These are phyloP conservation scores for Isatis lusitanica DNA, from an alignment of 441 rosid genomes.

Conservation along the genomic window DNA sequence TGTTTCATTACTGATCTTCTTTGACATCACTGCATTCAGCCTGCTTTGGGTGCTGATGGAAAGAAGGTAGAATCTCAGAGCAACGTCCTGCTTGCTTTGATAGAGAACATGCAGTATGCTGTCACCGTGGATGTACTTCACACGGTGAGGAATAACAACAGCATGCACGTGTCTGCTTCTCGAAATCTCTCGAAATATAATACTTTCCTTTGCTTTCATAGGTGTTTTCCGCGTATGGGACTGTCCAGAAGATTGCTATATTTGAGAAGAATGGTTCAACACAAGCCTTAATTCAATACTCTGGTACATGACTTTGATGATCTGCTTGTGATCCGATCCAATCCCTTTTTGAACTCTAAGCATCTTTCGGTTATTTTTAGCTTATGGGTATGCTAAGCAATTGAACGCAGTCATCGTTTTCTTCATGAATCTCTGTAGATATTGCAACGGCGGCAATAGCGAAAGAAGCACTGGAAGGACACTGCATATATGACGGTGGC, in stretches of 20 bases:
- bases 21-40: slow-evolving; percentile 54
- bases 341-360: background rate
- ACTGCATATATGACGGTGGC: slow-evolving; percentile 99
- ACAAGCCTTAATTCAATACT: slow-evolving; percentile 91
- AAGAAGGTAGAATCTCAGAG: slow-evolving; percentile 89
- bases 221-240: slow-evolving; percentile 95
- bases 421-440: slow-evolving; percentile 50
- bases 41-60: slow-evolving; percentile 87
- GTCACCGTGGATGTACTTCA: slow-evolving; percentile 92
- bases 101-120: slow-evolving; percentile 99
- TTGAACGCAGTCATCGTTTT: background rate
- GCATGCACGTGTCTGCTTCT: slow-evolving; percentile 5
- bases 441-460: slow-evolving; percentile 81
- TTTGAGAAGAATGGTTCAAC: slow-evolving; percentile 98
- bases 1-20: slow-evolving; percentile 13
- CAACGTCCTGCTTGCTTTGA: slow-evolving; percentile 91
- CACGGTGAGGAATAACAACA: slow-evolving; percentile 53
- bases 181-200: background rate
- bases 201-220: slow-evolving; percentile 22
- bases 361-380: background rate
- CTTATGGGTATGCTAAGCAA: background rate
- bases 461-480: slow-evolving; percentile 96
- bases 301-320: slow-evolving; percentile 52
- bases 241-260: slow-evolving; percentile 93
- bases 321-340: slow-evolving; percentile 4